Percentiles rank a stretch among this genome's conserved stretches.
Conservation (phyloP, 495 filamentous ascomycete genomes). For the Aspergillus bridgeri region DNA sequence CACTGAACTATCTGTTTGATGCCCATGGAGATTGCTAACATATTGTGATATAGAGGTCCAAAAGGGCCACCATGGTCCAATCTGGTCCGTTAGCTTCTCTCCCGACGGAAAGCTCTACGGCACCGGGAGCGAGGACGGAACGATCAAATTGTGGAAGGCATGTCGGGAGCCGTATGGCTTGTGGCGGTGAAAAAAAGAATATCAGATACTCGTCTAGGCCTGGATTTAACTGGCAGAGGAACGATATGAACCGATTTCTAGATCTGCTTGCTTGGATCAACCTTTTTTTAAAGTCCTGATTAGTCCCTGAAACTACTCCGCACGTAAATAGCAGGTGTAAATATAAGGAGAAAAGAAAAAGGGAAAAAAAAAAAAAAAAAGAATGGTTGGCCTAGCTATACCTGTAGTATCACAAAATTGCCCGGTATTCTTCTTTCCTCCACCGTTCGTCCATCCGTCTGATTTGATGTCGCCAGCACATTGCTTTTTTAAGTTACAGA, state of each 20-base stretch:
- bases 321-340: too few relatives aligned
- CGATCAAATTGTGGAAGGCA: constrained; percentile 89
- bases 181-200: constrained; percentile 43
- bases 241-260: too few relatives aligned
- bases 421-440: not conserved
- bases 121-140: constrained; percentile 95
- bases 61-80: constrained; percentile 95
- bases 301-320: too few relatives aligned
- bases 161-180: constrained; percentile 64
- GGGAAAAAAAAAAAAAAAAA: not conserved
- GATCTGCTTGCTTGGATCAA: too few relatives aligned
- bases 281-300: too few relatives aligned
- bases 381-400: not conserved
- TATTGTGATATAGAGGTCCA: constrained; percentile 60
- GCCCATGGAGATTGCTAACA: too few relatives aligned
- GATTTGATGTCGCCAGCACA: not conserved
- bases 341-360: too few relatives aligned
- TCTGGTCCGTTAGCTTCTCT: constrained; percentile 92
- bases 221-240: too few relatives aligned
- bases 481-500: constrained; percentile 8
- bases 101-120: constrained; percentile 94
- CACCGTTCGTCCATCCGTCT: not conserved
- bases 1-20: too few relatives aligned
- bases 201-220: too few relatives aligned
- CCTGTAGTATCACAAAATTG: constrained; percentile 1